phyloP scores from a whole-genome alignment of 2,329 filamentous ascomycete genomes.

The Alternaria sp. region DNA sequence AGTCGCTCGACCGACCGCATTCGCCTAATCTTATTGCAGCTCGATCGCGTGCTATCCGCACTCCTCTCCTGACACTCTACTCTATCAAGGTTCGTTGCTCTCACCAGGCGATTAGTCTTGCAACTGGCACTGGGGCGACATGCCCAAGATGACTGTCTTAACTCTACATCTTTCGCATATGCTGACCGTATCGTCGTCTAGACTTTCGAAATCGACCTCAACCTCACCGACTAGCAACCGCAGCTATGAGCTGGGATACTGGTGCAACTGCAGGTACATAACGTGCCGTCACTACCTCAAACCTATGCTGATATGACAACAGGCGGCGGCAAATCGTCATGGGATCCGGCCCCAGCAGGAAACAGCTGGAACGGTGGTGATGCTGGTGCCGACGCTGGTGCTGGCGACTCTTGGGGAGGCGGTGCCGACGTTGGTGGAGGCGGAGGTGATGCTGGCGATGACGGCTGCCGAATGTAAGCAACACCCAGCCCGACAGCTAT shows the following conservation, averaged over 20 bases:
- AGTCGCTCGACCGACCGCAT: neutral
- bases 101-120: neutral
- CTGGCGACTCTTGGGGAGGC: slow-evolving; percentile 31
- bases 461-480: slow-evolving; percentile 55
- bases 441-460: slow-evolving; percentile 40
- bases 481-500: neutral
- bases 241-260: slow-evolving; percentile 37
- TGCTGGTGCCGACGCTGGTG: slow-evolving; percentile 13
- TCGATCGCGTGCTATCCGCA: neutral
- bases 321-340: slow-evolving; percentile 25
- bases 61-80: neutral
- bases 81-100: neutral
- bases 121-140: neutral
- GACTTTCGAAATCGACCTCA: neutral
- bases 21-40: neutral
- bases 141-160: neutral
- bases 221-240: neutral
- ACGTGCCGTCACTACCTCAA: slow-evolving; percentile 11
- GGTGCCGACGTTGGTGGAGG: slow-evolving; percentile 19
- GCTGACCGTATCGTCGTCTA: neutral
- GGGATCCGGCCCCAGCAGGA: slow-evolving; percentile 16
- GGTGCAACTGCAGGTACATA: slow-evolving; percentile 24
- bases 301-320: slow-evolving; percentile 14
- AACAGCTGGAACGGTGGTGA: slow-evolving; percentile 1
- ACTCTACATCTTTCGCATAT: neutral